Conservation (phyloP, 225 moss, liverwort and hornwort genomes). For the Bryoerythrophyllum caledonicum region DNA sequence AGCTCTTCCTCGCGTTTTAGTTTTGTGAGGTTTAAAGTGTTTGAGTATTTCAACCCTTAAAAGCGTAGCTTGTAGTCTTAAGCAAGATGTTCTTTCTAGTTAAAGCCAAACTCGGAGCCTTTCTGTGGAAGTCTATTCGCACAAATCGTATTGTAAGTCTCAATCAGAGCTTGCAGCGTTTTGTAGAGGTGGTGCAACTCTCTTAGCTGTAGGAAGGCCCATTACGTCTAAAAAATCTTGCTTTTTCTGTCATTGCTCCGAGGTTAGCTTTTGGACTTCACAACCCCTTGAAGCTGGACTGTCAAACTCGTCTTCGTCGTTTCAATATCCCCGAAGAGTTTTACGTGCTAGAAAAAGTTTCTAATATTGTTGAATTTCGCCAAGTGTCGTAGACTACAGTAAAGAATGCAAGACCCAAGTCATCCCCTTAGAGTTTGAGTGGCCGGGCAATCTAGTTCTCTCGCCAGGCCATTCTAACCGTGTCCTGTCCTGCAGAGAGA, state of each 20-base stretch:
- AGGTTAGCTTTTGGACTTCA: constrained; percentile 13
- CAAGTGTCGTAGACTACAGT: neutral
- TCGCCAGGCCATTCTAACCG: constrained; percentile 48
- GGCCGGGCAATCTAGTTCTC: constrained; percentile 36
- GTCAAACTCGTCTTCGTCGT: constrained; percentile 13
- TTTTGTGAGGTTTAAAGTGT: neutral
- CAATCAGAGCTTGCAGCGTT: constrained; percentile 13
- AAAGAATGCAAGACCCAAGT: constrained; percentile 5
- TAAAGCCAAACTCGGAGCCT: neutral
- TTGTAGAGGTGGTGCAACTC: constrained; percentile 9
- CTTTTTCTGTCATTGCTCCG: constrained; percentile 5
- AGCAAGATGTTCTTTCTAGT: neutral
- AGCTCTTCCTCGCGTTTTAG: constrained; percentile 9
- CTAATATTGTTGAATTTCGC: neutral
- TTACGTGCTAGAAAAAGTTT: constrained; percentile 14
- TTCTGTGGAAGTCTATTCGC: neutral
- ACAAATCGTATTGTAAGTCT: neutral
- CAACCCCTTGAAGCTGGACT: constrained; percentile 9
- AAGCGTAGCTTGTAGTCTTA: constrained; percentile 8
- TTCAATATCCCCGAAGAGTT: neutral
- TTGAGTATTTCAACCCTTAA: constrained; percentile 9
- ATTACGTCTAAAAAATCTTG: constrained; percentile 3
- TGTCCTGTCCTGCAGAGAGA: constrained; percentile 52
- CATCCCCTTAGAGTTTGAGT: constrained; percentile 28
- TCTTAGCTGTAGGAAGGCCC: constrained; percentile 14